Base-by-base conservation (phyloP, 768 basidiomycete species). In the Tubosaeta brunneosetosa region DNA sequence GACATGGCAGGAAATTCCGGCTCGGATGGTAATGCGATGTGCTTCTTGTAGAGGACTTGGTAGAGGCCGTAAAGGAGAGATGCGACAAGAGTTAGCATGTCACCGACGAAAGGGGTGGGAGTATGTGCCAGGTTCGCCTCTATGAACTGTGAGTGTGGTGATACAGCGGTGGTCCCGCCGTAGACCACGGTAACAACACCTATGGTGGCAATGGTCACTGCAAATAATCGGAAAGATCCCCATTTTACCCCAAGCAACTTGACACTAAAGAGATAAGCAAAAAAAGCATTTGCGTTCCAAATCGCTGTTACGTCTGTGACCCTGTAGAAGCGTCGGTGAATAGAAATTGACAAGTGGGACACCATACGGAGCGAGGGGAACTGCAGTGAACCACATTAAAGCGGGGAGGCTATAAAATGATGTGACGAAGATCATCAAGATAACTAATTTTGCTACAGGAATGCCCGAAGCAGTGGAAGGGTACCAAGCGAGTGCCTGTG, bases 281-380 rank as follows among this genome's bases (percentile, higher is more conserved):
- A 94, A 73, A 97, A 94, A 1, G 90, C 86, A 61, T 88, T 90
- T 8, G 88, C 85, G 64, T 95, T 94, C 84, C 89, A 92, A 26
- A 93, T 81, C 17, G 83, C 83, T 73, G 91, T 94, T 26, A 94
- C 82, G 69, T 94, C 91, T 58, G 84, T 86, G 26, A 92, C 75
- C 22, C 92, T 91, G 55, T 26, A 51, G 47, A 45, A 52, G 26
- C 37, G 25, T 60, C 51, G 54, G 57, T 16, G 33, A 53, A 36
- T 26, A 43, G 12, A 54, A 36, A 25, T 19, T 12, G 37, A 48
- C 6, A 50, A 44, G 11, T 19, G 41, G 38, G 19, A 29, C 37
- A 41, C 38, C 89, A 72, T 68, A 91, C 89, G 88, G 81, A 32
- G 88, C 76, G 19, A 89, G 65, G 6, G 83, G 74, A 26, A 91